Evolutionary conservation across 2,329 filamentous ascomycete genomes (phyloP).

Genomic region (Peltaster fructicola): DNA sequence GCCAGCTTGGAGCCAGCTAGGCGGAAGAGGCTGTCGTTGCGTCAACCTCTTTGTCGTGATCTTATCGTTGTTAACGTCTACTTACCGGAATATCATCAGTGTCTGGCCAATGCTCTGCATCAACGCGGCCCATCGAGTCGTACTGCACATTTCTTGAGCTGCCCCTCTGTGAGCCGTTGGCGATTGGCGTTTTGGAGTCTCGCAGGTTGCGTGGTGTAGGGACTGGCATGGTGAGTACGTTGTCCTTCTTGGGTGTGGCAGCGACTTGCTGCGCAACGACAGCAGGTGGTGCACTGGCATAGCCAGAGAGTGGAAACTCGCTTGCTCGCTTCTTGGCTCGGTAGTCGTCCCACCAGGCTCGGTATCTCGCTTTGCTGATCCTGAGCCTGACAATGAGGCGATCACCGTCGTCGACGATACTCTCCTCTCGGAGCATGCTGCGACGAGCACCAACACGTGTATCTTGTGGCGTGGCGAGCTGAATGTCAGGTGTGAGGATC

Average conservation of each 20-base stretch:
- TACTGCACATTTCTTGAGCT: slow-evolving; percentile 9
- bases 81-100: slow-evolving; percentile 47
- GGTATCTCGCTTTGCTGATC: slow-evolving; percentile 54
- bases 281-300: slow-evolving; percentile 14
- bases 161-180: slow-evolving; percentile 1
- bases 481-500: slow-evolving; percentile 82
- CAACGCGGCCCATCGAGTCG: slow-evolving; percentile 39
- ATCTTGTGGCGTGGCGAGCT: slow-evolving; percentile 50
- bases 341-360: slow-evolving; percentile 36
- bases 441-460: slow-evolving; percentile 47
- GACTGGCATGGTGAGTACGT: too few relatives aligned
- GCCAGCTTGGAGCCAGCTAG: slow-evolving; percentile 65
- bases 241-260: too few relatives aligned
- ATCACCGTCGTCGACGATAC: slow-evolving; percentile 53
- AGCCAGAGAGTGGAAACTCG: slow-evolving; percentile 17
- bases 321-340: slow-evolving; percentile 17
- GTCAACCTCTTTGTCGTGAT: too few relatives aligned
- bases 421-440: slow-evolving; percentile 56
- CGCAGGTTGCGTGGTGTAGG: slow-evolving; percentile 2
- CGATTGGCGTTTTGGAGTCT: slow-evolving; percentile 7
- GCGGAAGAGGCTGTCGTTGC: slow-evolving; percentile 60
- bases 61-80: too few relatives aligned
- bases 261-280: slow-evolving; percentile 1
- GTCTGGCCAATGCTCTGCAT: slow-evolving; percentile 43
- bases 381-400: slow-evolving; percentile 55